Evolutionary conservation across 1,139 yeast species (phyloP).

Genomic region (Hyphopichia pseudoburtonii): DNA sequence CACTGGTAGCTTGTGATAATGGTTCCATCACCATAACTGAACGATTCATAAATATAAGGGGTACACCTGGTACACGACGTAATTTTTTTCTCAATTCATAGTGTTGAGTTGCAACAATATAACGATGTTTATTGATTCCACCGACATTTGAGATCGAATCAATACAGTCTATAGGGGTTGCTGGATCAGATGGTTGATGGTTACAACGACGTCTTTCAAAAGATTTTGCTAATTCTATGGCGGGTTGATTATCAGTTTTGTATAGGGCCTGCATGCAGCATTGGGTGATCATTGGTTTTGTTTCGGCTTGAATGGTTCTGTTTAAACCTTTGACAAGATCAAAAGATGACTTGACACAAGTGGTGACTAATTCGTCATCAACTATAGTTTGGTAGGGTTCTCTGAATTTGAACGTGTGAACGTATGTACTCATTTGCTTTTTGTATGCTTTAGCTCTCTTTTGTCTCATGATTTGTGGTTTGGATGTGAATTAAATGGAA

Average conservation of each 20-base stretch:
- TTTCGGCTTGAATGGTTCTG: conserved; percentile 80
- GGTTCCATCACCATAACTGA: conserved; percentile 98
- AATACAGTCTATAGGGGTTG: conserved; percentile 75
- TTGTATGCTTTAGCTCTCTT: conserved; percentile 93
- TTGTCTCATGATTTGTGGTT: conserved; percentile 67
- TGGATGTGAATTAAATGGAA: neutral
- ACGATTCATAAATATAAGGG: conserved; percentile 80
- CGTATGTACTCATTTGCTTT: conserved; percentile 84
- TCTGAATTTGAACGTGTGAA: conserved; percentile 85
- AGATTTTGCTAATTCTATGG: conserved; percentile 74
- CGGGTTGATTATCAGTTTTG: conserved; percentile 64
- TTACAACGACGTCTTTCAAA: conserved; percentile 75
- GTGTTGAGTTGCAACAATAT: conserved; percentile 84
- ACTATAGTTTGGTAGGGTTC: conserved; percentile 89
- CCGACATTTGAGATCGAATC: conserved; percentile 65
- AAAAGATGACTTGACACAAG: conserved; percentile 64
- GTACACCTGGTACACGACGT: conserved; percentile 84
- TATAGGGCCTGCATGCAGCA: conserved; percentile 91
- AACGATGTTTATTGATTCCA: conserved; percentile 85
- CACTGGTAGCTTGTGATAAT: conserved; percentile 67
- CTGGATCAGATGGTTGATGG: conserved; percentile 60
- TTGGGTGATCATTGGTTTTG: conserved; percentile 94
- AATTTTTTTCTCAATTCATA: conserved; percentile 63
- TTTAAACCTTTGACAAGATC: conserved; percentile 76
- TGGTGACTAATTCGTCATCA: conserved; percentile 74